phyloP scores from a whole-genome alignment of 208 protist species.

The Crithidia brevicula region DNA sequence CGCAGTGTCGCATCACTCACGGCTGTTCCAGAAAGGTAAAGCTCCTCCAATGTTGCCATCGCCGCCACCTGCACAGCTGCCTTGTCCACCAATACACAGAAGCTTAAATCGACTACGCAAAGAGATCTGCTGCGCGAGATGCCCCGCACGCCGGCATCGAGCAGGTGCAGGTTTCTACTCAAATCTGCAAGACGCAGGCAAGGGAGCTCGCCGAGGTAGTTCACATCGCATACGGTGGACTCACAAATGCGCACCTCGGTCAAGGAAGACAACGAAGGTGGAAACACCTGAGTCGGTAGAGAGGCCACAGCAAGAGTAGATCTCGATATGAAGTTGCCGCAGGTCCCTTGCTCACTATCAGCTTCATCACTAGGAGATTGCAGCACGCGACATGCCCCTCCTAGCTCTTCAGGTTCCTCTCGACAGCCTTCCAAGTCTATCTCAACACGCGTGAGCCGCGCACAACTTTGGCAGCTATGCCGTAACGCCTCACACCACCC shows the following conservation, averaged over 20 bases:
- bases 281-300: background rate
- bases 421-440: slow-evolving; percentile 14
- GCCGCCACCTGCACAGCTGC: slow-evolving; percentile 3
- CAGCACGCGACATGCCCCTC: no score
- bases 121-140: slow-evolving; percentile 13
- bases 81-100: slow-evolving; percentile 5
- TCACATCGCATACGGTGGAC: slow-evolving; percentile 7
- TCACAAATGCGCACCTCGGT: slow-evolving; percentile 10
- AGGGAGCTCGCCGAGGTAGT: slow-evolving; percentile 10
- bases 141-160: slow-evolving; percentile 7
- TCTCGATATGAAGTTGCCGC: background rate
- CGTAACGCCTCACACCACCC: background rate
- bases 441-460: background rate
- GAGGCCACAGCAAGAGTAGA: background rate
- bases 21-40: slow-evolving; percentile 16
- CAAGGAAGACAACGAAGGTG: background rate
- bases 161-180: slow-evolving; percentile 1
- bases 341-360: no score
- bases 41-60: slow-evolving; percentile 14
- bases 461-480: background rate
- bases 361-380: no score
- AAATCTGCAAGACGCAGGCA: slow-evolving; percentile 12
- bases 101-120: slow-evolving; percentile 8
- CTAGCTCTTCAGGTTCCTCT: background rate
- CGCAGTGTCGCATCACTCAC: slow-evolving; percentile 18